Conservation (phyloP, 2,329 filamentous ascomycete genomes). For the Berkeleyomyces rouxiae region DNA sequence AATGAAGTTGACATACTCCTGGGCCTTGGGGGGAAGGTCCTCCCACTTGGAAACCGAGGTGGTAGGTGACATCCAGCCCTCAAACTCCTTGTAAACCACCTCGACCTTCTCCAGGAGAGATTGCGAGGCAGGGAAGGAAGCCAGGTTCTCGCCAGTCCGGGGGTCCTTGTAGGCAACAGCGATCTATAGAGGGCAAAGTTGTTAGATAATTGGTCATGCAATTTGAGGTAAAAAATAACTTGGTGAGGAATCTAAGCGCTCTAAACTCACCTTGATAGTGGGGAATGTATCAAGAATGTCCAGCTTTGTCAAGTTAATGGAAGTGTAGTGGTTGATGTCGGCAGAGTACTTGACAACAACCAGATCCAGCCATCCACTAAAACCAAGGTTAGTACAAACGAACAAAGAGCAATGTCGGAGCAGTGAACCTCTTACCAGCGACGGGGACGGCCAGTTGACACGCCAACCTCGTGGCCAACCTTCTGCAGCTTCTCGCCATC, state of each 20-base stretch:
- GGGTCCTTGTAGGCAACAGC: slow-evolving; percentile 49
- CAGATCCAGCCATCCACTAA: slow-evolving; percentile 41
- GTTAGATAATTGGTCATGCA: not conserved
- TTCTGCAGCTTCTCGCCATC: slow-evolving; percentile 26
- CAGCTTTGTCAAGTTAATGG: slow-evolving; percentile 34
- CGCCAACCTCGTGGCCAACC: slow-evolving; percentile 24
- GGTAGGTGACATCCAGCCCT: slow-evolving; percentile 52
- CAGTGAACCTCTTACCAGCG: not conserved
- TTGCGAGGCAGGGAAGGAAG: slow-evolving; percentile 49
- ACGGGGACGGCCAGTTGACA: slow-evolving; percentile 14
- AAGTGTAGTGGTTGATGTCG: slow-evolving; percentile 34
- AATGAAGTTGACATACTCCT: slow-evolving; percentile 50
- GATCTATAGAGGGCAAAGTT: slow-evolving; percentile 21
- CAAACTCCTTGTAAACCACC: slow-evolving; percentile 50
- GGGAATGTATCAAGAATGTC: slow-evolving; percentile 59
- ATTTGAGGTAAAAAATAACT: slow-evolving; percentile 1
- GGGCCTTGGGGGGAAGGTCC: slow-evolving; percentile 46
- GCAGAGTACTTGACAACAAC: slow-evolving; percentile 49
- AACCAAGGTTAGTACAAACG: not conserved
- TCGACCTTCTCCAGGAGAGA: slow-evolving; percentile 39
- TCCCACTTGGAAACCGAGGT: slow-evolving; percentile 42
- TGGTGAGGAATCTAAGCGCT: not conserved
- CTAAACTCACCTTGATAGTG: slow-evolving; percentile 39
- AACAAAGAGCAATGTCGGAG: not conserved
- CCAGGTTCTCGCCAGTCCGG: slow-evolving; percentile 29